Conservation (phyloP, 805 yeast genomes). For the Torulaspora microellipsoides region DNA sequence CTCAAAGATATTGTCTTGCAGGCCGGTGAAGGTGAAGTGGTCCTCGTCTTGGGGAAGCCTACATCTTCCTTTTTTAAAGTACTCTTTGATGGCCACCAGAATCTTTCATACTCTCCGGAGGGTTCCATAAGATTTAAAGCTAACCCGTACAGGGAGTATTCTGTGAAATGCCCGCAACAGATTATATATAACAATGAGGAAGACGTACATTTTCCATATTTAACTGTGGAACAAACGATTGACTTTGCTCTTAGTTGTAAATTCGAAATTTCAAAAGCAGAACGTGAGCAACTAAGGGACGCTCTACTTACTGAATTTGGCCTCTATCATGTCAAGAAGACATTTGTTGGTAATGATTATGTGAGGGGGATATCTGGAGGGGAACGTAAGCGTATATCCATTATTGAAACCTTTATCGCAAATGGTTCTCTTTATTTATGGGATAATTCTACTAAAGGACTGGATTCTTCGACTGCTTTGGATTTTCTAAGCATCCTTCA, state of each 20-base stretch:
- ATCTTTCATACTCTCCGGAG: slow-evolving; percentile 19
- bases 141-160: slow-evolving; percentile 20
- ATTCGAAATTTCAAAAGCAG: slow-evolving; percentile 21
- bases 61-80: slow-evolving; percentile 26
- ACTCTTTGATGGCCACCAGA: slow-evolving; percentile 20
- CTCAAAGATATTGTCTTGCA: slow-evolving; percentile 20
- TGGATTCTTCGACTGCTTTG: slow-evolving; percentile 48
- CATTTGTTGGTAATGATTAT: slow-evolving; percentile 60
- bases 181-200: slow-evolving; percentile 45
- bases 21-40: slow-evolving; percentile 28
- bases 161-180: slow-evolving; percentile 25
- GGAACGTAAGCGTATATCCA: slow-evolving; percentile 61
- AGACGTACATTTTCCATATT: slow-evolving; percentile 53
- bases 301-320: slow-evolving; percentile 35
- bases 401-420: slow-evolving; percentile 51
- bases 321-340: slow-evolving; percentile 49
- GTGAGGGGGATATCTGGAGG: slow-evolving; percentile 66
- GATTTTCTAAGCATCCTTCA: slow-evolving; percentile 44
- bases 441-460: slow-evolving; percentile 51
- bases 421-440: slow-evolving; percentile 47
- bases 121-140: slow-evolving; percentile 24
- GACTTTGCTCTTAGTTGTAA: slow-evolving; percentile 52
- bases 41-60: slow-evolving; percentile 27
- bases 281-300: slow-evolving; percentile 30
- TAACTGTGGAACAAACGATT: slow-evolving; percentile 52